phyloP scores from a whole-genome alignment of 2,329 filamentous ascomycete species.

The Talaromyces sp. region DNA sequence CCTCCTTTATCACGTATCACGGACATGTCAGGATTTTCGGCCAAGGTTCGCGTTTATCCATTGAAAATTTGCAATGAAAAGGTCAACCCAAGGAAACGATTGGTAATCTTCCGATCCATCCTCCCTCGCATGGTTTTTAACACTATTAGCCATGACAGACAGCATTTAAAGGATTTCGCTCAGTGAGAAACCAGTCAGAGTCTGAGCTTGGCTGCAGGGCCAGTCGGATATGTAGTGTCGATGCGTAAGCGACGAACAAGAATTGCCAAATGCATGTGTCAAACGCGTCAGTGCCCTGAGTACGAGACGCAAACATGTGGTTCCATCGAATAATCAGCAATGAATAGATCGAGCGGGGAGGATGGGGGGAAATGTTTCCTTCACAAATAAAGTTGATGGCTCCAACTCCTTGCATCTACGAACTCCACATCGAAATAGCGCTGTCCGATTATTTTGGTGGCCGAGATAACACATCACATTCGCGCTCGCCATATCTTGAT shows the following conservation, averaged over 20 bases:
- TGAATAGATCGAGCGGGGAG: neutral
- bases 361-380: neutral
- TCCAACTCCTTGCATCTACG: constrained; percentile 9
- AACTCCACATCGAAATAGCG: constrained; percentile 9
- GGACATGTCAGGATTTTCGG: neutral
- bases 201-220: constrained; percentile 6
- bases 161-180: neutral
- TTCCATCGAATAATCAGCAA: neutral
- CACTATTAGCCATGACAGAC: constrained; percentile 13
- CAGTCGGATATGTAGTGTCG: neutral
- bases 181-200: neutral
- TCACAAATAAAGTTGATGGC: constrained; percentile 14
- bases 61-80: neutral
- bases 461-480: constrained; percentile 14
- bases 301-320: neutral
- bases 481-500: neutral
- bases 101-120: constrained; percentile 5
- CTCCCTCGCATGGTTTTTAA: constrained; percentile 15
- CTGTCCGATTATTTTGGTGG: constrained; percentile 5
- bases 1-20: neutral
- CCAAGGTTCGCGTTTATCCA: neutral
- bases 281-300: constrained; percentile 4
- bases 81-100: neutral
- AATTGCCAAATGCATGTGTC: neutral
- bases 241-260: constrained; percentile 4